Percentiles rank a stretch among this genome's conserved stretches.
Evolutionary conservation across 2,329 filamentous ascomycete genomes (phyloP).

Genomic region (Ceratocystis huliohia): DNA sequence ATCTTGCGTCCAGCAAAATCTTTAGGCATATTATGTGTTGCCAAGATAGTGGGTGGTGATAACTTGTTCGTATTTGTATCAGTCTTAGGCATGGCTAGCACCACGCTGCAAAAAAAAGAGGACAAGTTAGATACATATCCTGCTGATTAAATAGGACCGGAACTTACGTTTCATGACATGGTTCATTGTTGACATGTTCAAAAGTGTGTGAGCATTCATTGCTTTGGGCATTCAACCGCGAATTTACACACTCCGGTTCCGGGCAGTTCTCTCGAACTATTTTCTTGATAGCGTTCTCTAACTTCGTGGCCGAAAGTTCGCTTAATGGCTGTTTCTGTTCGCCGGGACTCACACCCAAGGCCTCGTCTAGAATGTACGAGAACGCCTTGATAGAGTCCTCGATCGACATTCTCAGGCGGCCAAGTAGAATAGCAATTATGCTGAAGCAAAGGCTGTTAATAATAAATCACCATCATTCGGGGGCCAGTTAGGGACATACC

Average conservation of each 20-base stretch:
- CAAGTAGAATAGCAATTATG: not conserved
- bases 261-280: not conserved
- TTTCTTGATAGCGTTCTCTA: not conserved
- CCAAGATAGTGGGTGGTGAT: slow-evolving; percentile 24
- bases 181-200: not conserved
- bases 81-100: not conserved
- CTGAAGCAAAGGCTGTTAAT: not conserved
- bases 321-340: not conserved
- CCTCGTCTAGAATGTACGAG: not conserved
- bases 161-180: not conserved
- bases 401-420: not conserved
- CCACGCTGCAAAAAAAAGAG: not conserved
- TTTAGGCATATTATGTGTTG: slow-evolving; percentile 24
- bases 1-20: slow-evolving; percentile 24
- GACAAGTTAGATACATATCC: not conserved
- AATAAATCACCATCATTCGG: not conserved
- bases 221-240: not conserved
- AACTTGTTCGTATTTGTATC: slow-evolving; percentile 10
- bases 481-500: slow-evolving; percentile 20
- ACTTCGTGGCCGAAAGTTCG: not conserved
- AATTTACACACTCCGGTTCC: not conserved
- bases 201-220: not conserved
- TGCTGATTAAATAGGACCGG: too few species aligned
- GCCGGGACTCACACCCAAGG: not conserved
- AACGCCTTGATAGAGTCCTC: not conserved